Evolutionary conservation across 345 rosid species (phyloP), one percentile per base, ranked within the genome.

Genomic region (Nephelium lappaceum): DNA sequence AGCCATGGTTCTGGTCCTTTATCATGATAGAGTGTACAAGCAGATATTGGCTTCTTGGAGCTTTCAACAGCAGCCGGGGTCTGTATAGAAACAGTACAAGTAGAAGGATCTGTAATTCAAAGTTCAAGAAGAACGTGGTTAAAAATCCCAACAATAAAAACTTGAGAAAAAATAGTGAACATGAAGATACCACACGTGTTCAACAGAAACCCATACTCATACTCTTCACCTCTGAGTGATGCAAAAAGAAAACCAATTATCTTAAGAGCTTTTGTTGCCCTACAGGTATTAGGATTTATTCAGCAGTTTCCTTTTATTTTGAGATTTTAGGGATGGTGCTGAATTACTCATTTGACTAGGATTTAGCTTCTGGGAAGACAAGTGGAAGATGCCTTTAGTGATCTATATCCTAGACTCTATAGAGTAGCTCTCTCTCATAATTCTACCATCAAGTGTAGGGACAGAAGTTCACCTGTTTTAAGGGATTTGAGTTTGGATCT

Each of bases 1-100:
- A 96, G 92, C 99, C 98, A 94, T 73, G 98, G 95, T 71, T 93
- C 97, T 63, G 95, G 93, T 81, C 98, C 99, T 78, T 86, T 91
- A 84, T 96, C 99, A 81, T 94, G 97, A 89, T 93, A 93, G 78
- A 96, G 83, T 68, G 99, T 86, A 85, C 98, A 96, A 49, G 98
- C 94, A 78, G 95, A 86, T 73, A 96, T 87, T 74, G 83, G 79
- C 78, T 84, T 85, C 85, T 83, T 89, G 25, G 88, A 88, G 83
- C 89, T 85, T 76, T 91, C 93, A 85, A 90, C 88, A 77, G 91
- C 83, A 77, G 90, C 78, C 71, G 93, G 93, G 80, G 87, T 88
- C 80, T 84, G 86, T 82, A 89, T 81, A 67, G 98, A 91, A 83
- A 96, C 89, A 27, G 86, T 89, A 84, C 98, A 96, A 60, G 89